Base-by-base conservation (phyloP, 768 basidiomycete species). In the Amanita inopinata region DNA sequence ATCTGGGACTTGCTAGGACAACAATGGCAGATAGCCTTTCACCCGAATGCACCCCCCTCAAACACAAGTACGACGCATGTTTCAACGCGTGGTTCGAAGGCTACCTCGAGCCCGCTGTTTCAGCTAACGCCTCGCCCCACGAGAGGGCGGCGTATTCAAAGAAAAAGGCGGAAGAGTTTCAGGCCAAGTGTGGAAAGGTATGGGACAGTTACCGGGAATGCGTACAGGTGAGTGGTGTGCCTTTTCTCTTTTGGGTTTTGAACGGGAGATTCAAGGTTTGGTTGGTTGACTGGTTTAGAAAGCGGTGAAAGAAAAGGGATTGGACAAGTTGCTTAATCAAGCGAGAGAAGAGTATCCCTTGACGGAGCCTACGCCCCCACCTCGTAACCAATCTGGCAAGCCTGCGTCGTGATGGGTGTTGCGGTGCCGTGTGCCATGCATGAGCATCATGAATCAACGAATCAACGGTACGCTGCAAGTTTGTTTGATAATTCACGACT, bases 51-150 rank as follows among this genome's bases (percentile, higher is more conserved):
- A 96, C 93, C 4, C 82, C 86, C 0, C 71, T 94, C 45, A 97
- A 98, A 61, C 77, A 78, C 40, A 65, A 77, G 43, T 98, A 96
- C 58, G 93, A 98, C 61, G 69, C 85, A 0, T 98, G 93, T 68
- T 98, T 98, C 67, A 96, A 96, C 54, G 77, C 84, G 5, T 97
- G 93, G 94, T 92, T 99, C 52, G 92, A 96, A 60, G 90, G 88
- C 8, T 99, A 97, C 59, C 78, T 97, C 17, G 84, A 91, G 55
- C 91, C 91, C 6, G 80, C 78, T 7, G 67, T 83, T 12, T 61
- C 68, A 10, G 61, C 62, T 11, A 51, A 63, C 18, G 51, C 65
- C 4, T 57, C 58, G 4, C 48, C 61, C 9, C 64, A 70, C 40
- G 64, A 72, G 43, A 76, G 77, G 35, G 63, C 70, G 11, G 73